Base-by-base conservation (phyloP, 1,284 basidiomycete species). In the Cryptococcus depauperatus region DNA sequence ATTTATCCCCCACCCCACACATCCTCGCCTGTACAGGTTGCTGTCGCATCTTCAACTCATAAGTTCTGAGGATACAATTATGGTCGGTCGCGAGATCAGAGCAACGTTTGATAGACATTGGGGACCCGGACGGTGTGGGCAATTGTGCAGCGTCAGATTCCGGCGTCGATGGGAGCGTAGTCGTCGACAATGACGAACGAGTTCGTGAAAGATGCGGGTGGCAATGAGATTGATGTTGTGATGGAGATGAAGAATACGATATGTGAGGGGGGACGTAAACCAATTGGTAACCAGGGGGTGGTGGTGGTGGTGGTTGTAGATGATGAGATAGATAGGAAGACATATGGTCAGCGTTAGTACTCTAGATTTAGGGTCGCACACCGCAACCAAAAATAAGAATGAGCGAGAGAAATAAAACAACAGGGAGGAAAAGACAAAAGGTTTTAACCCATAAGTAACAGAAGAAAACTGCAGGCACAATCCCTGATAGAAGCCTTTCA, bases 1-100 rank as follows among this genome's bases (percentile, higher is more conserved):
- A 80, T 76, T 85, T 85, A 59, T 90, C 87, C 41, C 88, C 88
- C 6, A 89, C 83, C 39, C 88, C 88, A 60, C 87, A 91, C 86
- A 93, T 91, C 45, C 89, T 77, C 2, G 89, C 87, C 52, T 75
- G 73, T 63, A 88, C 84, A 1, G 89, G 89, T 70, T 93, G 85
- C 66, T 92, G 89, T 37, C 85, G 77, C 46, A 92, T 81, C 27
- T 76, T 79, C 56, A 92, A 78, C 46, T 88, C 81, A 68, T 91
- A 92, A 49, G 83, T 79, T 64, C 87, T 89, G 69, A 69, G 58
- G 51, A 64, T 59, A 46, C 54, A 58, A 49, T 52, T 41, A 37
- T 60, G 57, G 33, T 57, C 49, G 35, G 46, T 39, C 18, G 51
- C 47, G 25, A 38, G 33, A 29, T 16, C n/a, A 19, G 35, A 35